Evolutionary conservation across 2,329 filamentous ascomycete genomes (phyloP), one percentile per base, ranked within the genome.

Genomic region (Ophiostoma australiae): DNA sequence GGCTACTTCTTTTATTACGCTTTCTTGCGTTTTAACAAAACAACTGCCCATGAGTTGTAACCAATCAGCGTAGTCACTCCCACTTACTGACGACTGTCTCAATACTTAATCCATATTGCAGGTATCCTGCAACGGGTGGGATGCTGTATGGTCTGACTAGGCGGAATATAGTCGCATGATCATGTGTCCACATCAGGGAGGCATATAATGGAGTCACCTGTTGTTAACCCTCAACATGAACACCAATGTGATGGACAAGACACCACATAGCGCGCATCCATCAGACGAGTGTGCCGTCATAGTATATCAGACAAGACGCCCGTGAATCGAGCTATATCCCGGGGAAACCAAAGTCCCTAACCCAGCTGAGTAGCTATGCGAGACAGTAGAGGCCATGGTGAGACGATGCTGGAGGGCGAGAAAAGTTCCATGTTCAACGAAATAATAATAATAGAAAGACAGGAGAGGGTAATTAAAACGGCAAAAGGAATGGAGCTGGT

Each of bases 261-360:
- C 7, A 27, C 58, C 5, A 63, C 13, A 63, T 13, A 63, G 58
- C 13, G 58, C 58, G 27, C 11, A 20, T 20, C 20, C 7, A 55
- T 55, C n/a, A 55, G 52, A 63, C 58, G 27, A 63, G 58, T 63
- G 27, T 63, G 58, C 27, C 58, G 27, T 63, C 27, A 33, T 33
- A 33, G 27, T 33, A 35, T 27, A 7, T 63, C 58, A n/a, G 58
- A 33, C 58, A 63, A 55, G 11, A 17, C 58, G 15, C 8, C 15
- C 23, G 13, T 44, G 41, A 44, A 44, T 44, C 41, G 41, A 17
- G 48, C n/a, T 61, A 61, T 33, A 31, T 61, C 11, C 55, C n/a
- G 48, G 10, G 48, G 48, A 23, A 23, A 23, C 48, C 6, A 55
- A 5, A 20, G 8, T 10, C 48, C 15, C 4, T 55, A 4, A 10